Evolutionary conservation across 139 green algal species (phyloP).

Genomic region (Desmodesmus armatus): DNA sequence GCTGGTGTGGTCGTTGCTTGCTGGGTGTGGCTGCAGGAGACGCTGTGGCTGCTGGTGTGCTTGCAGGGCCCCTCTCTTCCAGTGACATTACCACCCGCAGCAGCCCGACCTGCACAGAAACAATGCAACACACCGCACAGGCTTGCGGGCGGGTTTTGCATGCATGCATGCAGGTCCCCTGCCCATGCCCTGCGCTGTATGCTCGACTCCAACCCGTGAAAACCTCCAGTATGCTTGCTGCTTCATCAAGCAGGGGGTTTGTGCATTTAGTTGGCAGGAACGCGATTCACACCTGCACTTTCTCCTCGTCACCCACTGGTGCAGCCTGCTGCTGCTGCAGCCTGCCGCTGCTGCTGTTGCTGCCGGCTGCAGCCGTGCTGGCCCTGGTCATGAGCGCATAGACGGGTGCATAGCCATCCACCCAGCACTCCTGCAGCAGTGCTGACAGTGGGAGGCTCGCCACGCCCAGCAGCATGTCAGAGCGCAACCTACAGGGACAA

Average conservation of each 20-base stretch:
- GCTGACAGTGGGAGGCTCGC: slow-evolving; percentile 62
- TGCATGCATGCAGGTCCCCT: not conserved
- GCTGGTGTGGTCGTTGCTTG: not conserved
- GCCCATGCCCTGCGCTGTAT: not conserved
- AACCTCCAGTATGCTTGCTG: too few relatives aligned
- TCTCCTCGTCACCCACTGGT: slow-evolving; percentile 48
- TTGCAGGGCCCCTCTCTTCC: slow-evolving; percentile 51
- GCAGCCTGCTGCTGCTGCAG: slow-evolving; percentile 13
- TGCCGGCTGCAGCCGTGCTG: too few relatives aligned
- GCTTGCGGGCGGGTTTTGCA: not conserved
- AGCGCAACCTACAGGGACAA: slow-evolving; percentile 22
- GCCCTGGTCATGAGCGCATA: slow-evolving; percentile 50
- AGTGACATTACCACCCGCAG: slow-evolving; percentile 65
- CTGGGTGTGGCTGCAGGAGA: not conserved
- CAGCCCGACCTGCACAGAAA: slow-evolving; percentile 52
- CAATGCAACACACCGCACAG: too few relatives aligned
- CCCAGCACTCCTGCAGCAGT: slow-evolving; percentile 72
- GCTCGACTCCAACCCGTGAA: not conserved
- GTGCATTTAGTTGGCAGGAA: too few relatives aligned
- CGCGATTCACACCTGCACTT: slow-evolving; percentile 57
- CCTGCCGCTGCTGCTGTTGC: not conserved
- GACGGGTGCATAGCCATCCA: slow-evolving; percentile 73
- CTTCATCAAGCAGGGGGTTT: too few relatives aligned
- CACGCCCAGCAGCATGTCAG: slow-evolving; percentile 69
- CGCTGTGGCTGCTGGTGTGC: not conserved